Evolutionary conservation across 345 rosid species (phyloP).

Genomic region (Pugionium cornutum): DNA sequence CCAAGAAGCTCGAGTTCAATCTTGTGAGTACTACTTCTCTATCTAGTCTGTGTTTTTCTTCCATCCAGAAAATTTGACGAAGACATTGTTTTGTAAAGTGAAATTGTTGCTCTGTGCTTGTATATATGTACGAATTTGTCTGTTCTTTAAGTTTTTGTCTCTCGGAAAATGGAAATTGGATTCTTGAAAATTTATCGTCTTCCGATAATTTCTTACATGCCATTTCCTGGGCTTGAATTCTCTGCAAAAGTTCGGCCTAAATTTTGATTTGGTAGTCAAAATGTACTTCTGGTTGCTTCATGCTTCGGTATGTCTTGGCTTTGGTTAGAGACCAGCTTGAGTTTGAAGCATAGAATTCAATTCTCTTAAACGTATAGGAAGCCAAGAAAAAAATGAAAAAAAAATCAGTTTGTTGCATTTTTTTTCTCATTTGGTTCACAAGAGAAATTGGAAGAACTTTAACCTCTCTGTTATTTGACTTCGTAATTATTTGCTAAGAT

Average conservation of each 20-base stretch:
- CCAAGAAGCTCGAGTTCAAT: constrained; percentile 69
- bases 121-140: background rate
- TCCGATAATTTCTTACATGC: background rate
- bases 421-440: background rate
- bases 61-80: background rate
- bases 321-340: constrained; percentile 6
- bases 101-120: constrained; percentile 1
- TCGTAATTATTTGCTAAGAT: no score
- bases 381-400: background rate
- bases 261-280: no score
- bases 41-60: background rate
- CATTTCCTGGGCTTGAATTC: constrained; percentile 11
- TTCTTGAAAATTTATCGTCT: background rate
- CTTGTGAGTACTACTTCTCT: constrained; percentile 43
- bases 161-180: constrained; percentile 10
- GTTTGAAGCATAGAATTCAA: constrained; percentile 2
- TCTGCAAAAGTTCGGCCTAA: no score
- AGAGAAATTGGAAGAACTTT: background rate
- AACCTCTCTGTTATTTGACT: background rate
- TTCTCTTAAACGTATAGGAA: no score
- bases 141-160: background rate
- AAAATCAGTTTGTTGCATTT: background rate
- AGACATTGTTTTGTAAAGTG: background rate
- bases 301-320: constrained; percentile 7
- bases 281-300: background rate